Base-by-base conservation (phyloP, 1,284 basidiomycete species). In the Singerocomus inundabilis region DNA sequence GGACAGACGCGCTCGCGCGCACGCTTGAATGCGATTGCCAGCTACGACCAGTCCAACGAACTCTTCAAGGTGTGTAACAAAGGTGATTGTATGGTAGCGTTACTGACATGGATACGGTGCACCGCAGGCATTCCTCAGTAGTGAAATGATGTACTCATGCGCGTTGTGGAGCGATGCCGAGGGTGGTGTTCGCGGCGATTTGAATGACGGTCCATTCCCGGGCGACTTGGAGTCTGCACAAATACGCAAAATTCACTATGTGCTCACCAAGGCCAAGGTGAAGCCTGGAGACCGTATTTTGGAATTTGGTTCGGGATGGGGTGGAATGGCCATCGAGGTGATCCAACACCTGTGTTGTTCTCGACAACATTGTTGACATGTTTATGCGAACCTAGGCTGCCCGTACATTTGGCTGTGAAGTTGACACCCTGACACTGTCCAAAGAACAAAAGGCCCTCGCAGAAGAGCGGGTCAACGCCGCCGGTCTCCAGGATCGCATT, bases 281-380 rank as follows among this genome's bases (percentile, higher is more conserved):
- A 78, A 81, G 57, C 82, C 81, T 31, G 91, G 90, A 0, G 78
- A 92, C 66, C 80, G 89, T 31, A 79, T 95, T 30, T 76, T 96
- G 39, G 93, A 96, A 71, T 92, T 95, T 59, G 93, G 93, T n/a
- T 87, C 86, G 44, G 93, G 93, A 8, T 95, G 93, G 93, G 93
- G 93, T 12, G 88, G 84, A 38, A 78, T 96, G 45, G 90, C 91
- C 9, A 95, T 96, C 55, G 88, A 91, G 78, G 89, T 88, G 44
- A 58, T 44, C 2, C 3, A 36, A 12, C n/a, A 28, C 6, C 24
- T 28, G 25, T 46, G n/a, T n/a, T 39, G 13, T 42, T 28, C 40
- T 11, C 1, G 31, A 13, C 32, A 16, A 6, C 41, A 32, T 37
- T 35, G 25, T 44, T 60, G 30, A 62, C 44, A 15, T 43, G 6